Percentiles rank a stretch among this genome's conserved stretches.
Conservation (phyloP, 768 basidiomycete genomes). For the Roridomyces roridus region DNA sequence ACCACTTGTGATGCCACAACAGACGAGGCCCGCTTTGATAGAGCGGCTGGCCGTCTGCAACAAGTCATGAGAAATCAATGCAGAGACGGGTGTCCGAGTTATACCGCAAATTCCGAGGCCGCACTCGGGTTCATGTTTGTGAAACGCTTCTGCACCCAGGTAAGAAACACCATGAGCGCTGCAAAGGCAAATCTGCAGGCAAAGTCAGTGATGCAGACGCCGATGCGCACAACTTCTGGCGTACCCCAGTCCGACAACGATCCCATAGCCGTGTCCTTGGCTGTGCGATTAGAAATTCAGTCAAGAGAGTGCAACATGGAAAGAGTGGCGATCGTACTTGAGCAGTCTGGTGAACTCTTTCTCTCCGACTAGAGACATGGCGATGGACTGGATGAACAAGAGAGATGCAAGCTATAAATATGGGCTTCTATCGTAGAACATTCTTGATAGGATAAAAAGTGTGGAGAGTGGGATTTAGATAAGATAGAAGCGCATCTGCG, state of each 20-base stretch:
- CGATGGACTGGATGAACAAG: background rate
- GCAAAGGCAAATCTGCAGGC: constrained; percentile 39
- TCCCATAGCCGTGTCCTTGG: constrained; percentile 40
- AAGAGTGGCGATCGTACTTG: background rate
- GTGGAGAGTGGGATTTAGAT: too few species aligned
- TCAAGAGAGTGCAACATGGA: background rate
- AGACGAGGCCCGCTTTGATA: constrained; percentile 38
- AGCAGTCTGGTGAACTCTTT: background rate
- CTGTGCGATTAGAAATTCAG: constrained; percentile 12
- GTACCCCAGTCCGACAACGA: constrained; percentile 40
- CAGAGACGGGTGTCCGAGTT: background rate
- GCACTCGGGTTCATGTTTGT: constrained; percentile 39
- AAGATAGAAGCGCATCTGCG: too few species aligned
- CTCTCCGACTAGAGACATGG: background rate
- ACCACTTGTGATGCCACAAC: constrained; percentile 37
- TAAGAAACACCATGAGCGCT: constrained; percentile 39
- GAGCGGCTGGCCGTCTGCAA: background rate
- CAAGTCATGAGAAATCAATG: constrained; percentile 28
- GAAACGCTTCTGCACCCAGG: constrained; percentile 39
- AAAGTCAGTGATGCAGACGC: background rate
- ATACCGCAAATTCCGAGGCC: constrained; percentile 24
- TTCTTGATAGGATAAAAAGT: too few species aligned
- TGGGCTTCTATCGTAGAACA: too few species aligned
- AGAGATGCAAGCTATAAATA: too few species aligned
- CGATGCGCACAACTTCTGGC: constrained; percentile 1